phyloP scores from a whole-genome alignment of 164 flowering plant genomes.

The Vitis cinerea region DNA sequence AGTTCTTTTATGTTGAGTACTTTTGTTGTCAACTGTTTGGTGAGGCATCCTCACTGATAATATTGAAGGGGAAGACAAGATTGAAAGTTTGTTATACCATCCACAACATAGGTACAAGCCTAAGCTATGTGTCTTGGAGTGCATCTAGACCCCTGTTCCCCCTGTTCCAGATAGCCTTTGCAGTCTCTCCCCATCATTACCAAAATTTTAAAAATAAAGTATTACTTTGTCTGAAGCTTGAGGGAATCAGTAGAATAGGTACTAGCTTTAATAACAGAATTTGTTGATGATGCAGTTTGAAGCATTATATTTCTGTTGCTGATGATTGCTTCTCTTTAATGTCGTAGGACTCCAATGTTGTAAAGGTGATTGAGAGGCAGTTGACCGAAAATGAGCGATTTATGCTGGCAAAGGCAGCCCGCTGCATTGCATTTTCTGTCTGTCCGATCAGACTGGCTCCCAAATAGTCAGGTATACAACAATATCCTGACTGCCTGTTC shows the following conservation, averaged over 20 bases:
- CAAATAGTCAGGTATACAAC: constrained; percentile 30
- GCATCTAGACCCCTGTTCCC: not conserved
- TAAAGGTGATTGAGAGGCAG: constrained; percentile 93
- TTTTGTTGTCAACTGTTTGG: not conserved
- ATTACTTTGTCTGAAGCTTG: not conserved
- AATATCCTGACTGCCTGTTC: not conserved
- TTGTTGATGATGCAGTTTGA: not conserved
- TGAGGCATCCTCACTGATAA: not conserved
- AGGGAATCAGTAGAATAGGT: not conserved
- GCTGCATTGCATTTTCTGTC: constrained; percentile 75
- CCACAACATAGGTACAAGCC: not conserved
- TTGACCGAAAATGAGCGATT: constrained; percentile 87
- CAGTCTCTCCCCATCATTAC: not conserved
- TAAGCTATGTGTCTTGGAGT: too few species aligned
- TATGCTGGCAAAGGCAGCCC: constrained; percentile 90
- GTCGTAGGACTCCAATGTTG: constrained; percentile 69
- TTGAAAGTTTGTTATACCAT: not conserved
- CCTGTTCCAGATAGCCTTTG: not conserved
- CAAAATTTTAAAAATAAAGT: not conserved
- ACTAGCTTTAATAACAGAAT: not conserved
- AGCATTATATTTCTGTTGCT: not conserved
- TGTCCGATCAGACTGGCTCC: constrained; percentile 83
- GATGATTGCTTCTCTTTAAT: constrained; percentile 4
- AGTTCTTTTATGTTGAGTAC: not conserved
- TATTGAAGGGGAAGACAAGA: not conserved